Percentiles rank a stretch among this genome's conserved stretches.
Conservation (phyloP, 306 rosid species). For the Cercis canadensis region DNA sequence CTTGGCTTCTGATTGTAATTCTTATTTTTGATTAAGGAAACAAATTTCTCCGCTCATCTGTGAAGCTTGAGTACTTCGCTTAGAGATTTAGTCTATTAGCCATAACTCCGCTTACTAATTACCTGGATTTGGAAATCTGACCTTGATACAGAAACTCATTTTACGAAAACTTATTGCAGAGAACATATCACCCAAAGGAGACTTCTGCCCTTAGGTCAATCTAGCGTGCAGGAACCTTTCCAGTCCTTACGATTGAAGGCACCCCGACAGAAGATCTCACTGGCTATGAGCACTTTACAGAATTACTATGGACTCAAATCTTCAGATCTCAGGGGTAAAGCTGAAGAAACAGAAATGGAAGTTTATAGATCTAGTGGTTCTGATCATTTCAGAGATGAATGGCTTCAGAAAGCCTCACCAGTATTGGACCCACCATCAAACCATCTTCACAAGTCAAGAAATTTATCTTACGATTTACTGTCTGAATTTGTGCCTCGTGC, state of each 20-base stretch:
- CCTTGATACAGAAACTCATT: slow-evolving; percentile 30
- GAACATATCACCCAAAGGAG: slow-evolving; percentile 41
- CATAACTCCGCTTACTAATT: background rate
- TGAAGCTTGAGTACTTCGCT: slow-evolving; percentile 8
- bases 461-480: slow-evolving; percentile 49
- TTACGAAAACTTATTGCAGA: slow-evolving; percentile 46
- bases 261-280: slow-evolving; percentile 51
- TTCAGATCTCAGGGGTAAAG: slow-evolving; percentile 33
- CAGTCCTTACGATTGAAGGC: slow-evolving; percentile 54
- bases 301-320: slow-evolving; percentile 70
- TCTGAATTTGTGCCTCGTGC: slow-evolving; percentile 45
- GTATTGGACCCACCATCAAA: slow-evolving; percentile 41
- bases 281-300: slow-evolving; percentile 73
- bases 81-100: background rate
- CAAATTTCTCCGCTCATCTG: background rate
- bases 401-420: slow-evolving; percentile 54
- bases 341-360: slow-evolving; percentile 67
- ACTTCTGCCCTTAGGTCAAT: slow-evolving; percentile 48
- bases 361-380: slow-evolving; percentile 55
- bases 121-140: slow-evolving; percentile 20
- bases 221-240: slow-evolving; percentile 52
- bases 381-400: slow-evolving; percentile 47
- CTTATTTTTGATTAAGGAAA: too few relatives aligned
- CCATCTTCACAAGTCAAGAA: slow-evolving; percentile 49
- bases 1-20: too few relatives aligned